Base-by-base conservation (phyloP, 495 filamentous ascomycete species). In the Astrothelium subdiscretum region DNA sequence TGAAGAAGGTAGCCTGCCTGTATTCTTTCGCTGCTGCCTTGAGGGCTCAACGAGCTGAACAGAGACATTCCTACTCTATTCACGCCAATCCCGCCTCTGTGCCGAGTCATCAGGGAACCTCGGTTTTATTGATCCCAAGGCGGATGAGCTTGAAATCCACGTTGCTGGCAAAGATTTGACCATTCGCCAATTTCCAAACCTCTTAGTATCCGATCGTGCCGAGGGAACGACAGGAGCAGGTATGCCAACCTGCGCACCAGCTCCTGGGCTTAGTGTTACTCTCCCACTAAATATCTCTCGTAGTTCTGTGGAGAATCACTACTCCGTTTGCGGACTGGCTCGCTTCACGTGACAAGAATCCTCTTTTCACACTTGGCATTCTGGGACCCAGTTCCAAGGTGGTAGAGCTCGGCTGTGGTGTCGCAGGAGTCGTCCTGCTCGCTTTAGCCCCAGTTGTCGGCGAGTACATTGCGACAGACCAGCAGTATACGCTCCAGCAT, bases 181-280 rank as follows among this genome's bases (percentile, higher is more conserved):
- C 13, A 89, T 97, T 69, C 82, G 86, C 63, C 94, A 98, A 72
- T 96, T 90, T 0, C 94, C 92, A 10, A 82, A 83, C 2, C 73
- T 97, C 12, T 80, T 98, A 10, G 82, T 83, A 1, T 94, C 90
- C 6, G 82, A 85, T 62, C 85, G 90, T 18, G 80, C 82, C 24
- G 86, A 85, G 20, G 95, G 94, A 0, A 98, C 94, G 1, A 98
- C 94, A 3, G 94, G 94, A 61, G 91, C 92, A 70, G 88, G 89
- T 91, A 73, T 65, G 78, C 72, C 59, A n/a, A 54, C 48, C 42
- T 62, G 31, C 66, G 57, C 29, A 63, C 54, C 1, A 10, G 51
- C 26, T 38, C 57, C n/a, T 32, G 13, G 12, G 4, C 31, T 27
- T 29, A 8, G 20, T n/a, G 24, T 11, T 20, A 27, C 24, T 68